Percentiles rank a stretch among this genome's conserved stretches.
These are phyloP conservation scores for Hymenoscyphus infarciens DNA, from an alignment of 2,329 filamentous ascomycete species.

Conservation along the genomic window DNA sequence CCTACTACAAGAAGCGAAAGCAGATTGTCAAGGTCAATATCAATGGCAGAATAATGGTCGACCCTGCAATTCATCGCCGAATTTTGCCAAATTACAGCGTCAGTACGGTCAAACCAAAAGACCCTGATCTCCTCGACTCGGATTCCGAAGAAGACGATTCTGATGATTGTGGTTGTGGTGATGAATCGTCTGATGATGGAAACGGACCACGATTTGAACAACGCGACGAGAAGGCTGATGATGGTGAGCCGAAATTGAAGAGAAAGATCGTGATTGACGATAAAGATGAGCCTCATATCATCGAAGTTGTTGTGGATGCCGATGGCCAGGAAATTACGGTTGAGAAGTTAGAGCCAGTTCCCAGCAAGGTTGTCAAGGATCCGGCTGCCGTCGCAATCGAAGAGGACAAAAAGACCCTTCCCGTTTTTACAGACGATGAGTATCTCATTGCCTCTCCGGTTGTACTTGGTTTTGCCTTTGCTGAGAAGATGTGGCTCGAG, in stretches of 20 bases:
- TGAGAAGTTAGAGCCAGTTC: conserved; percentile 56
- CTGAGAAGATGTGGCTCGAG: conserved; percentile 87
- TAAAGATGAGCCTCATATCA: conserved; percentile 47
- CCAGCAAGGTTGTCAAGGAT: conserved; percentile 27
- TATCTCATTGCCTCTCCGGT: conserved; percentile 80
- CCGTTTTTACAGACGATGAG: conserved; percentile 74
- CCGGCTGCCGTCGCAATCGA: conserved; percentile 21
- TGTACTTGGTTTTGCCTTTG: conserved; percentile 82
- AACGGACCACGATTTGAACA: conserved; percentile 19
- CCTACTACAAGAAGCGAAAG: conserved; percentile 79
- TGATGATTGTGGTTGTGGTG: conserved; percentile 41
- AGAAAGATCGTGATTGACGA: conserved; percentile 41
- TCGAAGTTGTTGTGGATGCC: conserved; percentile 53
- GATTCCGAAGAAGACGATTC: conserved; percentile 42
- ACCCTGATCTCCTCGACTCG: conserved; percentile 56
- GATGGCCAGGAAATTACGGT: conserved; percentile 51
- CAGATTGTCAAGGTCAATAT: conserved; percentile 75
- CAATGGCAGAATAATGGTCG: conserved; percentile 84
- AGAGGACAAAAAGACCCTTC: conserved; percentile 37
- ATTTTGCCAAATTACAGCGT: conserved; percentile 85
- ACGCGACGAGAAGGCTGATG: conserved; percentile 23
- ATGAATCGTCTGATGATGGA: conserved; percentile 35
- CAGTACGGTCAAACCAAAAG: conserved; percentile 69
- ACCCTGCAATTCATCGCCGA: conserved; percentile 74
- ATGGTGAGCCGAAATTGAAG: conserved; percentile 36